A percentile compares a stretch with the other conserved stretches of the same genome.
Evolutionary conservation across 202 grass and related monocot species (phyloP).

Genomic region (Alloteropsis angusta): DNA sequence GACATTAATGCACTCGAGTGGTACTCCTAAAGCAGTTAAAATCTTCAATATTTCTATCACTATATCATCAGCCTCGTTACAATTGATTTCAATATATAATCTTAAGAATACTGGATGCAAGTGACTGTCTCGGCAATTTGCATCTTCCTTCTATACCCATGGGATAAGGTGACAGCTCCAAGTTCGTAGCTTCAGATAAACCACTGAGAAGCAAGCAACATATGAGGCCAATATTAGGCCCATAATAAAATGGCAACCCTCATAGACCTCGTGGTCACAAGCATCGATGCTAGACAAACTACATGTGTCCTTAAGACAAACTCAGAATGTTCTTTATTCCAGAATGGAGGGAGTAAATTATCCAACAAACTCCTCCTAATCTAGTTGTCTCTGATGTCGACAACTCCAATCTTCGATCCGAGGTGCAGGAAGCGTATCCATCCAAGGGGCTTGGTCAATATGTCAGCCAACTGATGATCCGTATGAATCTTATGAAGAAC

Average conservation of each 20-base stretch:
- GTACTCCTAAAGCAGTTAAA: not conserved
- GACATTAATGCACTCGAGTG: not conserved
- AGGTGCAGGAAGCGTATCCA: too few species aligned
- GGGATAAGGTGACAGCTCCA: not conserved
- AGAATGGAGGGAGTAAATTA: too few species aligned
- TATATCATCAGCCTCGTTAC: not conserved
- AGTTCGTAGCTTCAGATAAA: not conserved
- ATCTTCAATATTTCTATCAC: not conserved
- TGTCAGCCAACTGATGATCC: too few species aligned
- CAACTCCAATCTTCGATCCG: too few species aligned
- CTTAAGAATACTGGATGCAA: not conserved
- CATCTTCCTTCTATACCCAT: too few species aligned
- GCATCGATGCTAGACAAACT: not conserved
- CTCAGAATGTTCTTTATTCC: too few species aligned
- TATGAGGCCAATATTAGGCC: not conserved
- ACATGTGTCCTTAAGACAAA: too few species aligned
- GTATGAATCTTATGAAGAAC: too few species aligned
- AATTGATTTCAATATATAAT: too few species aligned
- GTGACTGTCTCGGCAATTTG: not conserved
- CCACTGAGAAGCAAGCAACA: not conserved
- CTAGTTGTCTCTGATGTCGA: too few species aligned
- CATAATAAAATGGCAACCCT: not conserved
- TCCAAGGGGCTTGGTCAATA: too few species aligned
- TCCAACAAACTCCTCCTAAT: too few species aligned
- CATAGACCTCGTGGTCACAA: not conserved